Percentiles rank a stretch among this genome's conserved stretches.
Conservation (phyloP, 116 monocot genomes). For the Zostera marina region DNA sequence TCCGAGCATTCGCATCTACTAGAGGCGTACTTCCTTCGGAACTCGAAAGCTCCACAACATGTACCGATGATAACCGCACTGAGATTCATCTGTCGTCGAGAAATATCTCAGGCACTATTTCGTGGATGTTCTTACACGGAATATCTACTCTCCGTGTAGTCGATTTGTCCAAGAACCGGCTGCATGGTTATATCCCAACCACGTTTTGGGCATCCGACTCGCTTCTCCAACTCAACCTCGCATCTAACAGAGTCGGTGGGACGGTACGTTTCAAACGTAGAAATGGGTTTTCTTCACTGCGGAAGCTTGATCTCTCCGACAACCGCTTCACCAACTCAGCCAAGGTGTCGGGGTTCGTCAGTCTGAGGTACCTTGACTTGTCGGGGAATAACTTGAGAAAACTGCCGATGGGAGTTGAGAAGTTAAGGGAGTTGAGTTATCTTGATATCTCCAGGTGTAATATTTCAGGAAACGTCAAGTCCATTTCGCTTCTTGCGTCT, state of each 20-base stretch:
- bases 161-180: slow-evolving; percentile 61
- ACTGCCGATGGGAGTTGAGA: slow-evolving; percentile 10
- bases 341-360: slow-evolving; percentile 9
- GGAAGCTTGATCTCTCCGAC: slow-evolving; percentile 34
- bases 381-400: slow-evolving; percentile 21
- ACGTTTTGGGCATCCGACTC: slow-evolving; percentile 38
- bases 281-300: slow-evolving; percentile 4
- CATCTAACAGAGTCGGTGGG: slow-evolving; percentile 65
- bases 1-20: slow-evolving; percentile 40
- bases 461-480: slow-evolving; percentile 12
- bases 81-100: slow-evolving; percentile 26
- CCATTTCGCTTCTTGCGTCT: slow-evolving; percentile 2
- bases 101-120: slow-evolving; percentile 51
- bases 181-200: slow-evolving; percentile 53
- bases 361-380: slow-evolving; percentile 33
- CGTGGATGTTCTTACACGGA: slow-evolving; percentile 40
- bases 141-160: slow-evolving; percentile 35
- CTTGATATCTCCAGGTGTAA: slow-evolving; percentile 42
- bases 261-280: slow-evolving; percentile 19
- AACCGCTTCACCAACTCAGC: slow-evolving; percentile 57
- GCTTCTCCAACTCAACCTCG: slow-evolving; percentile 40
- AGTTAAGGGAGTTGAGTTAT: slow-evolving; percentile 7
- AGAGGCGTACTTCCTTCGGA: neutral
- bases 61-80: neutral
- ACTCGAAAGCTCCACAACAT: neutral